Evolutionary conservation across 164 flowering plant species (phyloP), one percentile per base, ranked within the genome.

Genomic region (Protea cynaroides): DNA sequence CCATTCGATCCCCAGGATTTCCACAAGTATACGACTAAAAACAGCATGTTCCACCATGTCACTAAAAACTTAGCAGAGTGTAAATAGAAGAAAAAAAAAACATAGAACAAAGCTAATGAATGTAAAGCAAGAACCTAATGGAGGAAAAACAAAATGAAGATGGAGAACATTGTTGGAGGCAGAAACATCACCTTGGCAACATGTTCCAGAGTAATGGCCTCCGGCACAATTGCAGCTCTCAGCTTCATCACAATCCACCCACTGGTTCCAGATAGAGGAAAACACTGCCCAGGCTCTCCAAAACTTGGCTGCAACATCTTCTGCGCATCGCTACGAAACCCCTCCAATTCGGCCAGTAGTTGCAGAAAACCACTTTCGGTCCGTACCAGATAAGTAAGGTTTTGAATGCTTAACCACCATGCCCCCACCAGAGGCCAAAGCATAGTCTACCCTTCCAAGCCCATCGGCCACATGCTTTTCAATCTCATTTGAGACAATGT

Each of bases 201-300:
- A 79, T 91, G 97, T 53, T 91, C 97, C 79, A 91, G 65, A 7
- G 97, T 91, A 25, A 91, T 59, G 65, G 96, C 93, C 70, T 89
- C 92, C 1, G 94, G 93, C 40, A 89, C 49, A 44, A 91, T 84
- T 4, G 88, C 83, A 0, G 84, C 72, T 66, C 93, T 81, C 46
- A 91, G 78, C 78, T 59, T 82, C 34, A 91, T 77, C 68, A 79
- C 74, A 21, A 89, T 92, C 75, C 83, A 91, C 5, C 97, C 97
- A 55, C 64, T 75, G 67, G 75, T 79, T 29, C 97, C 97, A 61
- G 79, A 83, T 66, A 91, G 76, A 4, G 97, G 75, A 58, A 89
- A 91, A 66, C 97, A 91, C 70, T 84, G 81, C 18, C 97, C 97
- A 21, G 97, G 97, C 79, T 89, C 86, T 37, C 97, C 97, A 80